Percentiles rank a stretch among this genome's conserved stretches.
Evolutionary conservation across 2,329 filamentous ascomycete genomes (phyloP).

Genomic region (Arthrinium phaeospermum): DNA sequence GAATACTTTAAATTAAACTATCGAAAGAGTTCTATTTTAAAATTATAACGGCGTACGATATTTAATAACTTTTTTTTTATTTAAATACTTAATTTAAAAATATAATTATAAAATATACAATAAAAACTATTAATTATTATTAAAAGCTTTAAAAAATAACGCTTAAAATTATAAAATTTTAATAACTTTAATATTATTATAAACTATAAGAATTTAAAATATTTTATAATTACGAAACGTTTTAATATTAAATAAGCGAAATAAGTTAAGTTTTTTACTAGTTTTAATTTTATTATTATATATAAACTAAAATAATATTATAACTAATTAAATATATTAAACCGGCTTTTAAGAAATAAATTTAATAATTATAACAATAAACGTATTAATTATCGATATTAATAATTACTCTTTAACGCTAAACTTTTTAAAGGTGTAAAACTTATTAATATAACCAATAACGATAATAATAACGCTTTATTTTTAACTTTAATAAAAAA

Average conservation of each 20-base stretch:
- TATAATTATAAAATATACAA: not conserved
- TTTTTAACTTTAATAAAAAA: too few relatives aligned
- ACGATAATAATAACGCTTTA: too few relatives aligned
- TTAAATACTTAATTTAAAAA: not conserved
- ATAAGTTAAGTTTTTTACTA: not conserved
- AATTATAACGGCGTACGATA: not conserved
- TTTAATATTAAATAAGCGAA: not conserved
- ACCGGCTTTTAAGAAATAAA: not conserved
- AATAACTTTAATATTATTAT: not conserved
- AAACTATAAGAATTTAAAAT: not conserved
- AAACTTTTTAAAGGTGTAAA: too few relatives aligned
- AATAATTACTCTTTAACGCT: too few relatives aligned
- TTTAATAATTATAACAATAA: not conserved
- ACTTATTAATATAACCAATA: too few relatives aligned
- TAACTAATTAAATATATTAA: not conserved
- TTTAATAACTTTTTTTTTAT: not conserved
- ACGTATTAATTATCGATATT: too few relatives aligned
- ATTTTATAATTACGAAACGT: not conserved
- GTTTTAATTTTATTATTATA: not conserved
- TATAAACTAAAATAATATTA: not conserved
- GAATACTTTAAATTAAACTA: not conserved
- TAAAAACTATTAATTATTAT: not conserved
- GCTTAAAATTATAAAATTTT: not conserved
- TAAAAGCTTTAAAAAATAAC: not conserved
- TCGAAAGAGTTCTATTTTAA: not conserved